phyloP scores from a whole-genome alignment of 106 monocot species.

The Acorus calamus region DNA sequence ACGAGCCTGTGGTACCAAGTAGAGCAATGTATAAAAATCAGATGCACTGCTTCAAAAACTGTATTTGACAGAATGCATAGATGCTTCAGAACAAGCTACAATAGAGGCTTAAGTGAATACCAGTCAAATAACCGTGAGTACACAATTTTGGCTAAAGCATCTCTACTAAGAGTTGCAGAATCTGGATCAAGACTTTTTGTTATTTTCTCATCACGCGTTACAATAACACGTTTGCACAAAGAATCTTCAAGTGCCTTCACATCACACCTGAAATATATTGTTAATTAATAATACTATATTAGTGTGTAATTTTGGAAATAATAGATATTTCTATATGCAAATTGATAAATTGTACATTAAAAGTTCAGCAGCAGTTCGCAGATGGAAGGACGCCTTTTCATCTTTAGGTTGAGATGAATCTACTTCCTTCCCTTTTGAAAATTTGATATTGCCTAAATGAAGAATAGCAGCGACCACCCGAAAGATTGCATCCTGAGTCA shows the following conservation, averaged over 20 bases:
- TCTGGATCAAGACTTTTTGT: conserved; percentile 49
- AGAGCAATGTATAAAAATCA: not conserved
- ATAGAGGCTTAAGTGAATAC: conserved; percentile 10
- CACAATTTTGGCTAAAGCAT: conserved; percentile 75
- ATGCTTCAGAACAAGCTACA: too few relatives aligned
- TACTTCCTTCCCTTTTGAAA: conserved; percentile 47
- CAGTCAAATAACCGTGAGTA: conserved; percentile 81
- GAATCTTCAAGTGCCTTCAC: conserved; percentile 51
- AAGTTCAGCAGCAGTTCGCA: conserved; percentile 47
- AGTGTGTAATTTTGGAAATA: too few relatives aligned
- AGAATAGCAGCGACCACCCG: conserved; percentile 83
- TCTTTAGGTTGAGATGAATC: conserved; percentile 51
- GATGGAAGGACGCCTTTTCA: conserved; percentile 40
- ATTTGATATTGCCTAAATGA: conserved; percentile 86
- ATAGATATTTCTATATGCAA: too few relatives aligned
- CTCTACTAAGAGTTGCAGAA: conserved; percentile 54
- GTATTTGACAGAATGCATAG: too few relatives aligned
- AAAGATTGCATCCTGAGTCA: conserved; percentile 80
- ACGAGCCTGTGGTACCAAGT: conserved; percentile 44
- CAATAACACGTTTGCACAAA: conserved; percentile 68
- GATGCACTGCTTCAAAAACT: not conserved
- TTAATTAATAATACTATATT: too few relatives aligned
- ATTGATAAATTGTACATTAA: conserved; percentile 24
- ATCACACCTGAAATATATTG: conserved; percentile 36
- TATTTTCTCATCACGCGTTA: conserved; percentile 76